Conservation (phyloP, 306 rosid species). For the Quercus gilva region DNA sequence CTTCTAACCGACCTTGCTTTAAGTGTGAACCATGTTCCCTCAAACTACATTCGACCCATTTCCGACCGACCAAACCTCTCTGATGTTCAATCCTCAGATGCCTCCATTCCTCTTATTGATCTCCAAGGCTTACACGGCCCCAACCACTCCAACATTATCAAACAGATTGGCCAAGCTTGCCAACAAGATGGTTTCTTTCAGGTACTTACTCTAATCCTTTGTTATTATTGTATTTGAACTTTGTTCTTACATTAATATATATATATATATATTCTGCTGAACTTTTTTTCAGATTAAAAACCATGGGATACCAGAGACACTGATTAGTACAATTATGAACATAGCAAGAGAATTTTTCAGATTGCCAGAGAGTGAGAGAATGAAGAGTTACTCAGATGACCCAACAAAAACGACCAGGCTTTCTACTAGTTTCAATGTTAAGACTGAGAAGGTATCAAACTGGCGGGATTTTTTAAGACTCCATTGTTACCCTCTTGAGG, state of each 20-base stretch:
- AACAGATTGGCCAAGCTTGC: conserved; percentile 44
- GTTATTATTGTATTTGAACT: not conserved
- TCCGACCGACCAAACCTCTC: conserved; percentile 43
- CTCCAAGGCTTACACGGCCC: conserved; percentile 39
- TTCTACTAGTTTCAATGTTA: conserved; percentile 50
- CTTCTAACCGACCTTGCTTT: conserved; percentile 36
- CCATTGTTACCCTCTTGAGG: conserved; percentile 45
- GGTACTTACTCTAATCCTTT: conserved; percentile 8
- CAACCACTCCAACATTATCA: conserved; percentile 24
- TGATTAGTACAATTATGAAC: conserved; percentile 4
- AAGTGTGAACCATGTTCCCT: conserved; percentile 25
- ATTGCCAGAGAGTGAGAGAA: conserved; percentile 44
- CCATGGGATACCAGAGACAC: conserved; percentile 37
- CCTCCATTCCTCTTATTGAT: conserved; percentile 39
- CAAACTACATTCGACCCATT: conserved; percentile 40
- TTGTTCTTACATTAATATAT: not conserved
- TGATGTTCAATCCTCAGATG: conserved; percentile 18
- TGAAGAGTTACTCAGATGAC: conserved; percentile 16
- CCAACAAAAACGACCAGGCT: conserved; percentile 47
- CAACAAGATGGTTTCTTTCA: conserved; percentile 44
- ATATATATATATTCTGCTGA: not conserved
- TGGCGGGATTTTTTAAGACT: conserved; percentile 58
- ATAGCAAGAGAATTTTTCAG: conserved; percentile 39
- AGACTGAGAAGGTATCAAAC: conserved; percentile 40
- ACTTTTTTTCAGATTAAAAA: conserved; percentile 31